A percentile compares a stretch with the other conserved stretches of the same genome.
Conservation (phyloP, 345 rosid genomes). For the Schrenkiella parvula region DNA sequence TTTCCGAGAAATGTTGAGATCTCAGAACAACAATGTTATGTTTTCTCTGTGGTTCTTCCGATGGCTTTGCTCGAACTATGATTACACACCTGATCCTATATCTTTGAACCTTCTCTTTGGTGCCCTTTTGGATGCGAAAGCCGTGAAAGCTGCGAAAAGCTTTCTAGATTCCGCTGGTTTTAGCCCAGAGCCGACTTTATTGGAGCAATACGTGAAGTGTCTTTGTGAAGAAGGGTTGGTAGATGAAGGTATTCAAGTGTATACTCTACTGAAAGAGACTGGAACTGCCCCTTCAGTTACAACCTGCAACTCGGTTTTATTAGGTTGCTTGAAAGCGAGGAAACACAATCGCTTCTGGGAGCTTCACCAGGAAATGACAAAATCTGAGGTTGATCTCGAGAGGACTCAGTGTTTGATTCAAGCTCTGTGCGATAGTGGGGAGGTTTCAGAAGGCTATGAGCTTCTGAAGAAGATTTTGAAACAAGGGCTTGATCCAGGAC, state of each 20-base stretch:
- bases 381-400: conserved; percentile 42
- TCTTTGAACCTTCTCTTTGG: conserved; percentile 53
- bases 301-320: conserved; percentile 54
- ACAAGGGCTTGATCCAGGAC: conserved; percentile 46
- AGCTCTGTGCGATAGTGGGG: conserved; percentile 50
- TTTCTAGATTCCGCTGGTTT: conserved; percentile 43
- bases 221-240: conserved; percentile 48
- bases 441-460: conserved; percentile 38
- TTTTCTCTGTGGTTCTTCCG: conserved; percentile 48
- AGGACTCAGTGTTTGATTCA: conserved; percentile 46
- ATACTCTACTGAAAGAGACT: conserved; percentile 28
- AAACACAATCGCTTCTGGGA: conserved; percentile 47
- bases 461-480: conserved; percentile 39
- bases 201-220: conserved; percentile 47
- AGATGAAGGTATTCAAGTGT: conserved; percentile 44
- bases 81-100: conserved; percentile 37
- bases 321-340: conserved; percentile 41
- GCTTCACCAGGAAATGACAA: conserved; percentile 38
- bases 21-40: conserved; percentile 48
- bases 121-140: conserved; percentile 57
- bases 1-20: conserved; percentile 43
- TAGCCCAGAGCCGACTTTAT: conserved; percentile 33
- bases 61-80: conserved; percentile 41
- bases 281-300: conserved; percentile 28
- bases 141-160: conserved; percentile 40